Evolutionary conservation across 83 land plant species (phyloP).

Genomic region (Diphasiastrum complanatum): DNA sequence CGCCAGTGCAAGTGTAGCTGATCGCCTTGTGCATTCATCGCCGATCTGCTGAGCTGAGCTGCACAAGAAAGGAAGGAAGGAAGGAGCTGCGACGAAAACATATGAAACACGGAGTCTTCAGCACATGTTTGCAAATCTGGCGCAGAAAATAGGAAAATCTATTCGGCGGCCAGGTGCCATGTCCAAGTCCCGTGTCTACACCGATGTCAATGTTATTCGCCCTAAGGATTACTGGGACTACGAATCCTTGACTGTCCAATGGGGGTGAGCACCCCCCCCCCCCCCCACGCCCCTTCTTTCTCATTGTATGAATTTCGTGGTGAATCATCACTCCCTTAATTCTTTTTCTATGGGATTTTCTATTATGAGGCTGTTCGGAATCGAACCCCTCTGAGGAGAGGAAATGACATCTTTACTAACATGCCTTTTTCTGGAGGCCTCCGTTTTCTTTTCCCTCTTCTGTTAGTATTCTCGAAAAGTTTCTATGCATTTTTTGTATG

Average conservation of each 20-base stretch:
- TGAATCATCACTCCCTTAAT: neutral
- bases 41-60: too few relatives aligned
- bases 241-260: constrained; percentile 63
- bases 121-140: constrained; percentile 31
- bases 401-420: too few relatives aligned
- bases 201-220: constrained; percentile 63
- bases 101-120: too few relatives aligned
- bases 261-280: constrained; percentile 40
- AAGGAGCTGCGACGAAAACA: too few relatives aligned
- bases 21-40: too few relatives aligned
- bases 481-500: neutral
- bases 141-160: constrained; percentile 33
- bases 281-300: too few relatives aligned
- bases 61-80: too few relatives aligned
- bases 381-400: too few relatives aligned
- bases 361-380: too few relatives aligned
- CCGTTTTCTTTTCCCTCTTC: neutral
- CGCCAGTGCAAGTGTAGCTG: too few relatives aligned
- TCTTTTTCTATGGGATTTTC: neutral
- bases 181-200: constrained; percentile 74
- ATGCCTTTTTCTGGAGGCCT: too few relatives aligned
- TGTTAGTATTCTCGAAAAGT: neutral
- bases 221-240: constrained; percentile 83
- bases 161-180: constrained; percentile 37
- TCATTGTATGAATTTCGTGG: neutral